A percentile compares a stretch with the other conserved stretches of the same genome.
phyloP scores from a whole-genome alignment of 768 basidiomycete genomes.

The Pholiota microspora region DNA sequence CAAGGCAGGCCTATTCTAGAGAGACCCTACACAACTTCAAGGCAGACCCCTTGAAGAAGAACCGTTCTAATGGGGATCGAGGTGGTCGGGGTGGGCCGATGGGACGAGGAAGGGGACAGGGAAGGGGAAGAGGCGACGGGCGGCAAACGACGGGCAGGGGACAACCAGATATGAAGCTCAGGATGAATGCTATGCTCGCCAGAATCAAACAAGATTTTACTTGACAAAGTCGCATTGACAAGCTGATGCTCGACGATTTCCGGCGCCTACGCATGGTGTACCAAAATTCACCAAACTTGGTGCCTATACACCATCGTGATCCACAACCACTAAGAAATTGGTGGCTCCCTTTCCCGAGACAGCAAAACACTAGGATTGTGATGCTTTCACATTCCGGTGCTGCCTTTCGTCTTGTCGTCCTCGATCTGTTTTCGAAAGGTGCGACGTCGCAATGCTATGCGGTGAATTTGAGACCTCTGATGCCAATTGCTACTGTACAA shows the following conservation, averaged over 20 bases:
- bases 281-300: neutral
- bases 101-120: constrained; percentile 18
- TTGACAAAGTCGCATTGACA: too few species aligned
- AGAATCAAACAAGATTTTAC: constrained; percentile 69
- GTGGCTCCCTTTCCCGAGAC: too few species aligned
- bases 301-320: too few species aligned
- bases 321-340: too few species aligned
- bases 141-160: constrained; percentile 37
- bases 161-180: constrained; percentile 74
- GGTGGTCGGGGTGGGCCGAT: constrained; percentile 10
- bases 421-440: too few species aligned
- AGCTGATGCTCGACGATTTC: neutral
- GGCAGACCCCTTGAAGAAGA: constrained; percentile 36
- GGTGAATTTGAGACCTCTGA: too few species aligned
- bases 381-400: too few species aligned
- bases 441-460: too few species aligned
- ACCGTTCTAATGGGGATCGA: constrained; percentile 11
- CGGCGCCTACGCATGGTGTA: neutral
- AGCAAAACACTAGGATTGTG: too few species aligned
- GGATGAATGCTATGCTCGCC: constrained; percentile 86
- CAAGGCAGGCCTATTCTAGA: constrained; percentile 59
- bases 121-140: constrained; percentile 20
- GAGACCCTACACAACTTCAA: constrained; percentile 59
- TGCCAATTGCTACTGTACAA: too few species aligned
- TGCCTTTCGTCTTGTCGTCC: too few species aligned